Evolutionary conservation across 1,284 basidiomycete genomes (phyloP), one percentile per base, ranked within the genome.

Genomic region (Ceratobasidium sp.): DNA sequence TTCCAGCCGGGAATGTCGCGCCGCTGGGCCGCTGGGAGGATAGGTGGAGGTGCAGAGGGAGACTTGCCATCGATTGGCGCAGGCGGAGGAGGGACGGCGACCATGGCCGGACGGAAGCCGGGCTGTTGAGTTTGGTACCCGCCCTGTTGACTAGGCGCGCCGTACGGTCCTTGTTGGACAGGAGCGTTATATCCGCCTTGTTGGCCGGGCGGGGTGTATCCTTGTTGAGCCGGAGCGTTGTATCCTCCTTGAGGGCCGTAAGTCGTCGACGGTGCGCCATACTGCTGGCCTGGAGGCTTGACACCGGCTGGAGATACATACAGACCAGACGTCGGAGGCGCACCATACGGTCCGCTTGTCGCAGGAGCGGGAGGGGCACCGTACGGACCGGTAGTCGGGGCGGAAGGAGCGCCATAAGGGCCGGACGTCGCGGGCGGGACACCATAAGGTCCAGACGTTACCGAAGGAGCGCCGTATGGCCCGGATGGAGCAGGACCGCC

Each of bases 1-100:
- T 99, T 99, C 96, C 96, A 99, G 0, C 95, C 95, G 12, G 91
- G 90, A 59, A 92, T 91, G 79, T 93, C 93, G 55, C 86, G 85
- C 48, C 90, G 89, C 80, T 91, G 92, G 33, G 86, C 82, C 4
- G 86, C 87, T 2, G 86, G 81, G 1, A 79, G 69, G 52, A 84
- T 85, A 2, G 86, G 85, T 8, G 84, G 83, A 2, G 83, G 81
- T 44, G 80, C 77, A 5, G 78, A 69, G 20, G 57, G 57, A 16
- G 86, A 84, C n/a, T 84, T 85, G 1, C 85, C 84, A 41, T 84
- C 83, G 12, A 84, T 81, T 30, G 82, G 79, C 65, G 81, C 83
- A 62, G 82, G 81, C 60, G 84, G 84, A 66, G 87, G 87, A 27
- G 85, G 86, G 73, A 79, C 83, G 20, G 82, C 80, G 50, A 81